A percentile compares a stretch with the other conserved stretches of the same genome.
Evolutionary conservation across 129 eudicot species (phyloP).

Genomic region (Flaveria sonorensis): DNA sequence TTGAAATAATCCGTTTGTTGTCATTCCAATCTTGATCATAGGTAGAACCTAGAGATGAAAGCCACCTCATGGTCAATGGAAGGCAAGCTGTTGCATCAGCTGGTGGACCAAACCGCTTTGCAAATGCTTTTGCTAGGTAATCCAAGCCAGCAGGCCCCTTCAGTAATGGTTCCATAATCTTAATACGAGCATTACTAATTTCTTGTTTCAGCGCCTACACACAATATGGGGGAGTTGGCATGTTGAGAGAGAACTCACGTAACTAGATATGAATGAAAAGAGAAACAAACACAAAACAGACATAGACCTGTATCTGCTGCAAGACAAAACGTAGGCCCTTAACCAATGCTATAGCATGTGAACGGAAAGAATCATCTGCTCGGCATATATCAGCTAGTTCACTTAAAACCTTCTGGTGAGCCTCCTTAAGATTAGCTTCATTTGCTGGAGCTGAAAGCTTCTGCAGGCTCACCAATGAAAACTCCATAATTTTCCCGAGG

Average conservation of each 20-base stretch:
- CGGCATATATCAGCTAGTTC: conserved; percentile 65
- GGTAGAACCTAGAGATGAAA: conserved; percentile 44
- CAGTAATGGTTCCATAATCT: conserved; percentile 76
- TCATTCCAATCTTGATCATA: conserved; percentile 70
- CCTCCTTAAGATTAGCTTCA: conserved; percentile 58
- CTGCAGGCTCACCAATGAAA: conserved; percentile 69
- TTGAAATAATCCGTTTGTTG: conserved; percentile 45
- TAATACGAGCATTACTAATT: conserved; percentile 79
- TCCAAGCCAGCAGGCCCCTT: conserved; percentile 91
- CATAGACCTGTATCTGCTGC: conserved; percentile 72
- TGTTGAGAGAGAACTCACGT: conserved; percentile 19
- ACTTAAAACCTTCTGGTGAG: conserved; percentile 59
- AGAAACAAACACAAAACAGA: not conserved
- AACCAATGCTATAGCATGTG: conserved; percentile 60
- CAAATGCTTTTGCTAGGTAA: conserved; percentile 69
- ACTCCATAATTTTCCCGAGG: conserved; percentile 81
- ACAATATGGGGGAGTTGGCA: not conserved
- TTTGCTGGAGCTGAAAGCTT: conserved; percentile 95
- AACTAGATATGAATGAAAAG: not conserved
- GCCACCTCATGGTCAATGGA: conserved; percentile 73
- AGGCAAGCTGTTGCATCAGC: conserved; percentile 55
- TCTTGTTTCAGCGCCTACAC: conserved; percentile 77
- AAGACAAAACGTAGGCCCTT: conserved; percentile 91
- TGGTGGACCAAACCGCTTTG: conserved; percentile 73
- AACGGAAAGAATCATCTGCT: conserved; percentile 51